Evolutionary conservation across 768 basidiomycete genomes (phyloP), one percentile per base, ranked within the genome.

Genomic region (Pleurotus cornucopiae): DNA sequence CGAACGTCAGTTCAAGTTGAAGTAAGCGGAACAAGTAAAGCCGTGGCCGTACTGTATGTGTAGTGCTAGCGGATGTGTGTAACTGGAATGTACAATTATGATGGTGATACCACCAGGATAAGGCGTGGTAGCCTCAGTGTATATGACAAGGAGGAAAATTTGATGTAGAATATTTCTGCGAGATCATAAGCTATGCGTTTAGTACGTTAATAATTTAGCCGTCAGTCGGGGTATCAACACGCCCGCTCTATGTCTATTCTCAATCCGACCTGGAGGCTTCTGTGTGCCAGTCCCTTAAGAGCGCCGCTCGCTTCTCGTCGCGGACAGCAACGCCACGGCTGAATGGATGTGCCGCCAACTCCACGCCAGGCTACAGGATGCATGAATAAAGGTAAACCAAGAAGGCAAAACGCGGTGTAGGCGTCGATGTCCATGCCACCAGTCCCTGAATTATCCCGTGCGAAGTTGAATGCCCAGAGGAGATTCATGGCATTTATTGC

Each of bases 1-100:
- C 61, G 71, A 79, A 56, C 65, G 73, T n/a, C 73, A 83, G 43
- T 61, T 78, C 5, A 63, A 65, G 20, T 49, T 72, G 56, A 65
- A 61, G 56, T 63, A 5, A 44, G 5, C n/a, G 4, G n/a, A 44
- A 16, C 30, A 34, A 34, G 30, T 9, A 4, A 34, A 34, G 30
- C 11, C 30, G 30, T 11, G 30, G 30, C 11, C 9, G 30, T 9
- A 34, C 30, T 34, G 30, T 34, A 11, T 11, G 30, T 11, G 30
- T 34, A 34, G 9, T 34, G 2, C 30, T 25, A 25, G 23, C 4
- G 23, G 23, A 25, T 25, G 5, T 5, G 30, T 12, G 30, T 34
- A 34, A 34, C 11, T 11, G 11, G 4, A 34, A 34, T 34, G 30
- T 34, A 34, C 30, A 11, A 34, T 12, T 34, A 34, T 11, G 30